Conservation (phyloP, 1,284 basidiomycete genomes). For the Athelia sp. region DNA sequence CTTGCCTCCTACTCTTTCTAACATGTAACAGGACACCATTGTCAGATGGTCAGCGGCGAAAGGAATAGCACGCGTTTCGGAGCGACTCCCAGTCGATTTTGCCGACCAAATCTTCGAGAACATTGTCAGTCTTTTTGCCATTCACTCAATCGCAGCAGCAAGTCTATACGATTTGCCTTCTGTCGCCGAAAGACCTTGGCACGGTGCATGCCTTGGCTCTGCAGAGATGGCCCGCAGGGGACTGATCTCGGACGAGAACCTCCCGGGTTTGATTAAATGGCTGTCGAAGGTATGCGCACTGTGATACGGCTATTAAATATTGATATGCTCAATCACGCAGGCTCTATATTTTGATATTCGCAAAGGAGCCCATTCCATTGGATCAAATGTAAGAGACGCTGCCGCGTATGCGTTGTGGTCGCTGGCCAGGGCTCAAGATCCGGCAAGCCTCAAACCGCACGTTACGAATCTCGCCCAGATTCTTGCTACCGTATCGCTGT, state of each 20-base stretch:
- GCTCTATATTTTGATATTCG: conserved; percentile 91
- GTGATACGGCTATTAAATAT: conserved; percentile 8
- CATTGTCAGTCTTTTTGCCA: conserved; percentile 63
- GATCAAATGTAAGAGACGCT: conserved; percentile 92
- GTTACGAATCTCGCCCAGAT: conserved; percentile 63
- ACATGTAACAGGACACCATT: conserved; percentile 71
- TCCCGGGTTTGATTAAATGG: conserved; percentile 71
- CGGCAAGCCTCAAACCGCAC: conserved; percentile 56
- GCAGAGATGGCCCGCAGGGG: conserved; percentile 89
- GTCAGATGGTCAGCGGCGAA: conserved; percentile 97
- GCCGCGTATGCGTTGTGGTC: conserved; percentile 96
- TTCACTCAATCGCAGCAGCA: conserved; percentile 59
- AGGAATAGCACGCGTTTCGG: conserved; percentile 82
- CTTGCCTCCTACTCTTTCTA: conserved; percentile 1
- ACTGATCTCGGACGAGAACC: conserved; percentile 53
- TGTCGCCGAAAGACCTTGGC: conserved; percentile 85
- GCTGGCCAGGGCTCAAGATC: conserved; percentile 73
- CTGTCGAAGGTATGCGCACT: conserved; percentile 59
- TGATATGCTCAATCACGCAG: conserved; percentile 31
- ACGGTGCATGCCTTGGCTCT: conserved; percentile 89
- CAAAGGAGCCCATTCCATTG: conserved; percentile 89
- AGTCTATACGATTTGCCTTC: conserved; percentile 70
- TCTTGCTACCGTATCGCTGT: conserved; percentile 77
- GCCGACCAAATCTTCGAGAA: conserved; percentile 79
- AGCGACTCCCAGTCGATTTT: conserved; percentile 74